Percentiles rank a stretch among this genome's conserved stretches.
Conservation (phyloP, 2,329 filamentous ascomycete species). For the Fonsecaea nubica region DNA sequence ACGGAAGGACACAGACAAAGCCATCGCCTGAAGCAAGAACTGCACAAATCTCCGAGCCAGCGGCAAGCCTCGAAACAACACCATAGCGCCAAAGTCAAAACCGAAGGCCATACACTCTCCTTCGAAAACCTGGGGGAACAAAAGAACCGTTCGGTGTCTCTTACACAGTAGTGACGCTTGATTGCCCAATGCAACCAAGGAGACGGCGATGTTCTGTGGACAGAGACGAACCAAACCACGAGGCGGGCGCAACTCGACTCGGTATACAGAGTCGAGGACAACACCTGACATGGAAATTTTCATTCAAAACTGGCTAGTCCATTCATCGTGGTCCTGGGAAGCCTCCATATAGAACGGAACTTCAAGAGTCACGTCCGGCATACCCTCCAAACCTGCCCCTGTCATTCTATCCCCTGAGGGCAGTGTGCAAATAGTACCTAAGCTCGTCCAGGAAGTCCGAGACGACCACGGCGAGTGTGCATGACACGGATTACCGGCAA, state of each 20-base stretch:
- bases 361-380: background rate
- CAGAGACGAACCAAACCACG: constrained; percentile 20
- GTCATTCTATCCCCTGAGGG: constrained; percentile 7
- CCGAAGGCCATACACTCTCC: constrained; percentile 15
- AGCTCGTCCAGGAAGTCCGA: constrained; percentile 23
- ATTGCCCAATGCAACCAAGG: constrained; percentile 12
- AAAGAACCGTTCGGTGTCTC: constrained; percentile 17
- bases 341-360: constrained; percentile 13
- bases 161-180: background rate
- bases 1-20: constrained; percentile 3
- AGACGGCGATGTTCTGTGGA: constrained; percentile 16
- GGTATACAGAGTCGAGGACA: constrained; percentile 11
- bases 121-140: background rate
- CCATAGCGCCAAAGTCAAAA: constrained; percentile 4
- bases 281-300: constrained; percentile 20
- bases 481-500: constrained; percentile 24
- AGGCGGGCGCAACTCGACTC: background rate
- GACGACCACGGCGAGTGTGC: constrained; percentile 17
- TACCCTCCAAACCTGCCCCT: constrained; percentile 9
- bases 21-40: background rate
- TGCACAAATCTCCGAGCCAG: background rate
- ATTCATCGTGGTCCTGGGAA: constrained; percentile 18
- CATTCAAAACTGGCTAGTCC: constrained; percentile 27
- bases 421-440: constrained; percentile 6
- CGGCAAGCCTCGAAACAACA: constrained; percentile 7